Base-by-base conservation (phyloP, 2,329 filamentous ascomycete genomes). In the Ophiocordyceps camponoti-floridani region DNA sequence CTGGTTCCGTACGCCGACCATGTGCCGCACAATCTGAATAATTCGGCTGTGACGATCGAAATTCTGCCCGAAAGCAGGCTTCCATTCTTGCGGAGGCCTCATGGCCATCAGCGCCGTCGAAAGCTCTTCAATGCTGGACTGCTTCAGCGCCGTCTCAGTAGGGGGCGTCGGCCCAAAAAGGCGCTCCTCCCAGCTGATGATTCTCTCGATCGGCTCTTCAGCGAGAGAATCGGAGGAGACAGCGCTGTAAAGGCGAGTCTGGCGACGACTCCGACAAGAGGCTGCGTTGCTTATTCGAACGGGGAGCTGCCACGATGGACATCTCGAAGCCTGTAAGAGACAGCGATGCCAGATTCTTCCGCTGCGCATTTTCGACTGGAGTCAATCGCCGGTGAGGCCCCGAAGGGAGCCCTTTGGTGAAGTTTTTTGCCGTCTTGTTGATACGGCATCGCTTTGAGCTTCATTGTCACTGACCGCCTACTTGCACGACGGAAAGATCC, bases 1-100 rank as follows among this genome's bases (percentile, higher is more conserved):
- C 53, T 79, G 71, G 2, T 64, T 58, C 14, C 76, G 67, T n/a
- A 68, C 62, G 40, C 60, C 61, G 12, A 87, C 59, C 28, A 88
- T 63, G 47, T 76, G 70, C 42, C 71, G 67, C 13, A 81, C 72
- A 8, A 82, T 51, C 35, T 52, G 52, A 3, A 59, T 44, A 13
- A 62, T 59, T n/a, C 58, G 55, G 33, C 44, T 45, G 48, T 58
- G 53, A 13, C 52, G 51, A 38, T 57, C 50, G 8, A 53, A 46
- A 6, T 55, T 44, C 27, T 52, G 47, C 11, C 46, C 41, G 40
- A 46, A 35, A 14, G 50, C 6, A 38, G 35, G 44, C 35, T 45
- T 51, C 48, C 52, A 47, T 33, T 50, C 43, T 19, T 43, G 45
- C 16, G 48, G 44, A 30, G 50, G 46, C 14, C 57, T 55, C 18